Conservation (phyloP, 441 rosid genomes). For the Heliophila coronopifolia region DNA sequence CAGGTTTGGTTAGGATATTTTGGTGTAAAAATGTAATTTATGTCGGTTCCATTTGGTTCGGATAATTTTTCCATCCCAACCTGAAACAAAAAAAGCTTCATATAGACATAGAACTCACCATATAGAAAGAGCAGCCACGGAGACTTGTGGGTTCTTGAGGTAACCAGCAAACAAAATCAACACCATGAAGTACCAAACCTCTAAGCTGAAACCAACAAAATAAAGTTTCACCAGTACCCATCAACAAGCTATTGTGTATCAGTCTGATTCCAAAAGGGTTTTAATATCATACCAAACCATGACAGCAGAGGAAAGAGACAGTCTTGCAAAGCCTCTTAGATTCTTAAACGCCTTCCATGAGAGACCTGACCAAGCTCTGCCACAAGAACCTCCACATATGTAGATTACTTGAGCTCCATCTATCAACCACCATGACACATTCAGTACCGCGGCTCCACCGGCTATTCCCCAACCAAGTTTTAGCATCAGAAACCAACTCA, state of each 20-base stretch:
- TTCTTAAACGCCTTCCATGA: slow-evolving; percentile 43
- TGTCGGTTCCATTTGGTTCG: too few species aligned
- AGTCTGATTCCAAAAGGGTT: neutral
- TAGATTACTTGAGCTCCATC: slow-evolving; percentile 35
- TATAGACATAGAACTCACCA: slow-evolving; percentile 37
- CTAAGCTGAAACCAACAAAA: slow-evolving; percentile 36
- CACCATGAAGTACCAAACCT: slow-evolving; percentile 74
- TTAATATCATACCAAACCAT: slow-evolving; percentile 41
- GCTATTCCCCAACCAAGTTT: slow-evolving; percentile 42
- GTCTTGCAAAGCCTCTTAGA: slow-evolving; percentile 40
- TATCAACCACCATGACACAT: slow-evolving; percentile 48
- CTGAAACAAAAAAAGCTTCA: too few species aligned
- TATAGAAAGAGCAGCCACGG: slow-evolving; percentile 71
- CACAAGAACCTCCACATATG: slow-evolving; percentile 42
- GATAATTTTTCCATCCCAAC: too few species aligned
- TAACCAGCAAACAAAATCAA: slow-evolving; percentile 72
- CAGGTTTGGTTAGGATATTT: too few species aligned
- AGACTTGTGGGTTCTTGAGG: slow-evolving; percentile 61
- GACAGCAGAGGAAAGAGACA: slow-evolving; percentile 54
- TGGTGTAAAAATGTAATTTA: too few species aligned
- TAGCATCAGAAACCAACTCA: slow-evolving; percentile 36
- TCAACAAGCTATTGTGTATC: too few species aligned
- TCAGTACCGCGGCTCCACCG: slow-evolving; percentile 42
- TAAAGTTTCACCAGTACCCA: too few species aligned
- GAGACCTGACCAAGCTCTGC: slow-evolving; percentile 43